Percentiles rank a stretch among this genome's conserved stretches.
Evolutionary conservation across 2,329 filamentous ascomycete species (phyloP).

Genomic region (Colletotrichum tabaci): DNA sequence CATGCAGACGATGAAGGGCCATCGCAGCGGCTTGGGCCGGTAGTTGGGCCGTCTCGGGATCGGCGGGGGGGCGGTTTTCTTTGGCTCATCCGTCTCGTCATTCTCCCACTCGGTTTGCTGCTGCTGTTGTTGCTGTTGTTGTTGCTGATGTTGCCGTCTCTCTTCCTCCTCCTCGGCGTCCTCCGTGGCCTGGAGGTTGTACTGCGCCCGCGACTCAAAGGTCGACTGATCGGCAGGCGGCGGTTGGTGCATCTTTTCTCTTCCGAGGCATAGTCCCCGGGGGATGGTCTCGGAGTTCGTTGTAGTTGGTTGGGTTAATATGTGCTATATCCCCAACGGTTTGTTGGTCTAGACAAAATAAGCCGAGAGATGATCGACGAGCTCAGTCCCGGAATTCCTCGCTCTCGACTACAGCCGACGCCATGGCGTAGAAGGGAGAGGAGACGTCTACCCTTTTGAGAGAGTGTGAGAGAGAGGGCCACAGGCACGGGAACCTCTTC

Average conservation of each 20-base stretch:
- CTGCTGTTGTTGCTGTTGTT: too few species aligned
- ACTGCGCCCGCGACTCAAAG: slow-evolving; percentile 51
- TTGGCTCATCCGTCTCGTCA: neutral
- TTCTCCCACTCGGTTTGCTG: slow-evolving; percentile 26
- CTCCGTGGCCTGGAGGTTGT: slow-evolving; percentile 50
- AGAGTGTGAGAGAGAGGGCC: neutral
- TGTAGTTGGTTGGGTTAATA: too few species aligned
- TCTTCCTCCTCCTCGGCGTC: slow-evolving; percentile 44
- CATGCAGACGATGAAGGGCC: slow-evolving; percentile 50
- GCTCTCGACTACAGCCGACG: neutral
- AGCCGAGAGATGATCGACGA: too few species aligned
- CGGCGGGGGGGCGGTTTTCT: slow-evolving; percentile 16
- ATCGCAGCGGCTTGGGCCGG: slow-evolving; percentile 51
- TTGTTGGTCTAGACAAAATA: neutral
- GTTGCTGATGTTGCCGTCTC: too few species aligned
- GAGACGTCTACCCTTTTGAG: slow-evolving; percentile 14
- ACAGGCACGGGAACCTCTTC: neutral
- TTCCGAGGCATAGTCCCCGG: neutral
- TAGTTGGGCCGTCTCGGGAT: slow-evolving; percentile 46
- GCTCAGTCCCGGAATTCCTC: neutral
- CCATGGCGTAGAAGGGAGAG: neutral
- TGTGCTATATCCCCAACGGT: neutral
- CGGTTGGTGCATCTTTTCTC: slow-evolving; percentile 27
- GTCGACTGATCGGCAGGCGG: slow-evolving; percentile 40
- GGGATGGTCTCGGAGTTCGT: neutral